Conservation (phyloP, 148 eudicot species). For the Arbutus unedo region DNA sequence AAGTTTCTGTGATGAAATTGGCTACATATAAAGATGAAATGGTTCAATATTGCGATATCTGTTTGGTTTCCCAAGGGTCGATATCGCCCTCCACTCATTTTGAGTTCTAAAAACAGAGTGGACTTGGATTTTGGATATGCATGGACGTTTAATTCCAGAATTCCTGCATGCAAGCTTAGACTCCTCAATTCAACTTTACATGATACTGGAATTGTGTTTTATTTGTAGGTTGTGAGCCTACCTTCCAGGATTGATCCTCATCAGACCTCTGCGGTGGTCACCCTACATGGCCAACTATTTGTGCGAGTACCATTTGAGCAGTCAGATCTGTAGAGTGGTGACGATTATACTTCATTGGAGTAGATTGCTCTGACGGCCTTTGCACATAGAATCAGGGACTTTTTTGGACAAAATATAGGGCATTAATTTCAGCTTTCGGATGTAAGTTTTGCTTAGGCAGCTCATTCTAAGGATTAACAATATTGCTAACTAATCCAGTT, state of each 20-base stretch:
- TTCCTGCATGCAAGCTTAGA: not conserved
- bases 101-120: not conserved
- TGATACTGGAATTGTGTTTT: not conserved
- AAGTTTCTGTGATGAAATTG: not conserved
- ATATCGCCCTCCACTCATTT: not conserved
- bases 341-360: not conserved
- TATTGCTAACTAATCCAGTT: conserved; percentile 14
- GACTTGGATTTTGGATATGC: not conserved
- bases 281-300: conserved; percentile 87
- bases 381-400: conserved; percentile 1
- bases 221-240: conserved; percentile 74
- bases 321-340: conserved; percentile 27
- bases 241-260: conserved; percentile 98
- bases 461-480: not conserved
- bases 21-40: not conserved
- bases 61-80: not conserved
- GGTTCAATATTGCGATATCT: not conserved
- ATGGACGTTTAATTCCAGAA: not conserved
- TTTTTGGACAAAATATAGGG: conserved; percentile 1
- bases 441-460: conserved; percentile 2
- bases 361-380: conserved; percentile 13
- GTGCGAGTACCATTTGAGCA: conserved; percentile 77
- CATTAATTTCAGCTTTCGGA: not conserved
- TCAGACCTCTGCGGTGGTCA: conserved; percentile 94
- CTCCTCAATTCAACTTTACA: not conserved